Base-by-base conservation (phyloP, 805 yeast genomes). In the Candida suzukii region DNA sequence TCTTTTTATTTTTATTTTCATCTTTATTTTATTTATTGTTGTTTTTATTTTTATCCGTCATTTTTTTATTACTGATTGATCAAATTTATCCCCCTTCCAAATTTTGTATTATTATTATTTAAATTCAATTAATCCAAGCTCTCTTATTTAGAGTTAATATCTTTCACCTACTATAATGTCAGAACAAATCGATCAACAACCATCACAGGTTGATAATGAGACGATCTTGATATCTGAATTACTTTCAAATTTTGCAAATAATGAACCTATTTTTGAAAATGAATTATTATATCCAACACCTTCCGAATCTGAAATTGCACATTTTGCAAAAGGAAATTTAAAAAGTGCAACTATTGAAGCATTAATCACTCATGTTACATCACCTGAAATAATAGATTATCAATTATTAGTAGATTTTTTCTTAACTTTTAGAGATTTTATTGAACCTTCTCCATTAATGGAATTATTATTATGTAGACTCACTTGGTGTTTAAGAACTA, bases 341-440 rank as follows among this genome's bases (percentile, higher is more conserved):
- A 24, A 37, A 4, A 44, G 46, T 19, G 67, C 61, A 16, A 63
- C 66, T 7, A 50, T 57, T 14, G 62, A 59, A 40, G 57, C 80
- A 4, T 58, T 81, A 17, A 60, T 81, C 10, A 77, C 76, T 9
- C 78, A 79, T 50, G 57, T 82, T 25, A 82, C 95, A 2, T 76
- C 86, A 11, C 90, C 93, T 5, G 75, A 78, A 43, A 63, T 77
- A 6, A 73, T 91, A 16, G 90, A 88, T 58, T 91, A 91, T 58
- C 76, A 78, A 46, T 70, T 83, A 31, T 65, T 90, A 41, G 76
- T 90, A 37, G 97, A 93, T 63, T 88, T 93, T 58, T 86, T 91
- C 58, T 70, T 91, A 39, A 80, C 95, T 1, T 90, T 77, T 61
- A 69, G 98, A 39, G 71, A 79, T 41, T 88, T 85, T 56, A 64